These are phyloP conservation scores for Suillus decipiens DNA, from an alignment of 768 basidiomycete genomes.

Conservation along the genomic window DNA sequence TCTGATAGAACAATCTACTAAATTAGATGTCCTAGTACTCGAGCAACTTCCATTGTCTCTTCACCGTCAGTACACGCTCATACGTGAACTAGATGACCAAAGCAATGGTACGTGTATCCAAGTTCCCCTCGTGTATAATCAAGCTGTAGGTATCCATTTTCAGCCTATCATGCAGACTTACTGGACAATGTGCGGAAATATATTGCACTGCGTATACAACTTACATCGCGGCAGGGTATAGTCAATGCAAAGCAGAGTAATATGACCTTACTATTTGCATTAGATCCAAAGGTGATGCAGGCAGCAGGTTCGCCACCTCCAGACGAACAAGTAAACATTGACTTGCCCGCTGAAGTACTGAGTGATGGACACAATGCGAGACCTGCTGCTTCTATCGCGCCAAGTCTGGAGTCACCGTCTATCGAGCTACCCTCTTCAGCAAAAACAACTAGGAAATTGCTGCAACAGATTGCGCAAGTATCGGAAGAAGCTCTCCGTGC, in stretches of 20 bases:
- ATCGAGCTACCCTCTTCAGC: conserved; percentile 17
- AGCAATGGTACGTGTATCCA: conserved; percentile 45
- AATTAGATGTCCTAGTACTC: conserved; percentile 48
- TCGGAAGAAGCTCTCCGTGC: conserved; percentile 61
- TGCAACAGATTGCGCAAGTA: conserved; percentile 59
- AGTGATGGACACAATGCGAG: neutral
- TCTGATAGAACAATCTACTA: neutral
- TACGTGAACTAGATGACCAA: conserved; percentile 74
- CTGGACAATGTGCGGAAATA: conserved; percentile 51
- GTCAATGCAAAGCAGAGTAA: neutral
- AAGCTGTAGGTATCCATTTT: conserved; percentile 9
- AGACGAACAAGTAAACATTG: neutral
- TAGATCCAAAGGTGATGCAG: conserved; percentile 8
- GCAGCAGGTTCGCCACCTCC: conserved; percentile 11
- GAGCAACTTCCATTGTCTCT: conserved; percentile 79
- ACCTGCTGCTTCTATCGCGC: neutral
- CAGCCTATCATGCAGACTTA: conserved; percentile 44
- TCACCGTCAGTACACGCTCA: conserved; percentile 67
- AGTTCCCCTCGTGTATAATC: conserved; percentile 8
- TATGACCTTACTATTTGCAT: neutral
- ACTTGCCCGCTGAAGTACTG: neutral
- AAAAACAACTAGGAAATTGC: conserved; percentile 47
- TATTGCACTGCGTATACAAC: conserved; percentile 36
- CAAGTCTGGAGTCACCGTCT: neutral
- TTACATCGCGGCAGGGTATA: conserved; percentile 15